Evolutionary conservation across 805 yeast genomes (phyloP).

Genomic region (Pichia paraexigua): DNA sequence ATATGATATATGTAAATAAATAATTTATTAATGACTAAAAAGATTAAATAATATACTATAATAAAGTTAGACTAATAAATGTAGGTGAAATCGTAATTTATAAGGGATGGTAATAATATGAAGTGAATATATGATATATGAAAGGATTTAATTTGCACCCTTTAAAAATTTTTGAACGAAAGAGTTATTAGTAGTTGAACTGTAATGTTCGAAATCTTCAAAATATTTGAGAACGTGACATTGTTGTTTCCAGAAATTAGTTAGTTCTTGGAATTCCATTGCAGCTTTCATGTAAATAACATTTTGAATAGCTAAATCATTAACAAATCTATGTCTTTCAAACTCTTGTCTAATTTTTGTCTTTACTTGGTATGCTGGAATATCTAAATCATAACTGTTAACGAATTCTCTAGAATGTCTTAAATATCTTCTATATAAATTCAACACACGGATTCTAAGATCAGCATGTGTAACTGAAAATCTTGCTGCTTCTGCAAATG

Average conservation of each 20-base stretch:
- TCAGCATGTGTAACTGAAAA: slow-evolving; percentile 54
- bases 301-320: slow-evolving; percentile 57
- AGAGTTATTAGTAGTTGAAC: slow-evolving; percentile 46
- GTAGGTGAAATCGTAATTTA: background rate
- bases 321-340: slow-evolving; percentile 72
- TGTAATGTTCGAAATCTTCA: slow-evolving; percentile 53
- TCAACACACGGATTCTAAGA: slow-evolving; percentile 54
- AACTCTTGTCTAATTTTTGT: slow-evolving; percentile 85
- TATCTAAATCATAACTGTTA: slow-evolving; percentile 62
- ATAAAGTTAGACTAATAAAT: slow-evolving; percentile 15
- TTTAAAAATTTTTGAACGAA: slow-evolving; percentile 70
- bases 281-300: slow-evolving; percentile 73
- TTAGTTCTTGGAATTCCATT: slow-evolving; percentile 83
- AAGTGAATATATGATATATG: slow-evolving; percentile 9
- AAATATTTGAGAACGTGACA: slow-evolving; percentile 79
- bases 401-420: slow-evolving; percentile 43
- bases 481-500: slow-evolving; percentile 75
- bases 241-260: slow-evolving; percentile 86
- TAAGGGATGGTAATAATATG: background rate
- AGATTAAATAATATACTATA: background rate
- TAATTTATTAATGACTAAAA: slow-evolving; percentile 2
- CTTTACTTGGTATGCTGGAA: slow-evolving; percentile 71
- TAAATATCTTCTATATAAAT: slow-evolving; percentile 67
- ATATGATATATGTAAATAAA: slow-evolving; percentile 1
- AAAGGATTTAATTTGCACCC: slow-evolving; percentile 34